A percentile compares a stretch with the other conserved stretches of the same genome.
Evolutionary conservation across 352 stramenopile species (phyloP).

Genomic region (Pythium sp.): DNA sequence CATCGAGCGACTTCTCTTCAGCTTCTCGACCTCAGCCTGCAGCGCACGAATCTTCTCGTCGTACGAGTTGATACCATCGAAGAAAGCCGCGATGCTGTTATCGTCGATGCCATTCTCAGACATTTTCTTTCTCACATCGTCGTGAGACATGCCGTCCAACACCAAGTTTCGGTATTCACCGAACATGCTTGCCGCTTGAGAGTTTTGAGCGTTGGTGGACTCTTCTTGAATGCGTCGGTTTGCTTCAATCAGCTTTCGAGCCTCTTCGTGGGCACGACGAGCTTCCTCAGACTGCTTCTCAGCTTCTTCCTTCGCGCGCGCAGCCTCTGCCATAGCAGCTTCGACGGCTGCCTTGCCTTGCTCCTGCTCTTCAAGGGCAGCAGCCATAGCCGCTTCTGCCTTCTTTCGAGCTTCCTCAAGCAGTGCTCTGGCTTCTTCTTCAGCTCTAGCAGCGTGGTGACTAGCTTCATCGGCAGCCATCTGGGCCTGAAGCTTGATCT

Average conservation of each 20-base stretch:
- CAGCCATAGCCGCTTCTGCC: conserved; percentile 78
- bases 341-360: conserved; percentile 83
- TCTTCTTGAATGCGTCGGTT: conserved; percentile 80
- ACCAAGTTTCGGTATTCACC: conserved; percentile 66
- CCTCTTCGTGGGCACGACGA: conserved; percentile 70
- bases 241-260: conserved; percentile 80
- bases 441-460: conserved; percentile 56
- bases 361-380: conserved; percentile 72
- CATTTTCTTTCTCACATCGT: conserved; percentile 77
- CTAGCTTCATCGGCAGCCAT: conserved; percentile 80
- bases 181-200: conserved; percentile 55
- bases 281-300: conserved; percentile 80
- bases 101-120: conserved; percentile 74
- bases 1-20: conserved; percentile 57
- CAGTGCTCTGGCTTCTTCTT: conserved; percentile 73
- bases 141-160: conserved; percentile 60
- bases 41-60: conserved; percentile 79
- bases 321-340: conserved; percentile 80
- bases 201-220: conserved; percentile 31
- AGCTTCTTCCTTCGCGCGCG: conserved; percentile 72
- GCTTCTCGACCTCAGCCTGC: conserved; percentile 82
- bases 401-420: conserved; percentile 79
- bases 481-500: conserved; percentile 80
- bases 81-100: conserved; percentile 68
- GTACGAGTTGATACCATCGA: conserved; percentile 82